phyloP scores from a whole-genome alignment of 257 asterid genomes.

The Nemophila menziesii region DNA sequence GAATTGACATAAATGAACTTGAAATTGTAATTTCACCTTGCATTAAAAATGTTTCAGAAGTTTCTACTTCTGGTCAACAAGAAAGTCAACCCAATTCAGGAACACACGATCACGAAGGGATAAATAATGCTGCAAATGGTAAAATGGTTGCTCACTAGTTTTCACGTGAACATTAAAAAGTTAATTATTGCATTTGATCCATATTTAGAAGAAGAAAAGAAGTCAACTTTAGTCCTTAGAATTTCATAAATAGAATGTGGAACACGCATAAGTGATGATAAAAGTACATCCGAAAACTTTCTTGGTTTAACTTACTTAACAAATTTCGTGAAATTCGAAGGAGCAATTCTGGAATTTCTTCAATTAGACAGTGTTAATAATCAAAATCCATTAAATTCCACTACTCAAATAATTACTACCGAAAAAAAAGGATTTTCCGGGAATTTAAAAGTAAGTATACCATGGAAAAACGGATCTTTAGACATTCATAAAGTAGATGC shows the following conservation, averaged over 20 bases:
- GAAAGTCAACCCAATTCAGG: conserved; percentile 19
- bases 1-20: conserved; percentile 75
- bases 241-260: conserved; percentile 79
- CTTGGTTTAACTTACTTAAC: conserved; percentile 72
- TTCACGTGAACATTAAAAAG: conserved; percentile 62
- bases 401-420: conserved; percentile 50
- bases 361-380: conserved; percentile 37
- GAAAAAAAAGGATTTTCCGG: conserved; percentile 81
- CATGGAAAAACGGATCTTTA: conserved; percentile 91
- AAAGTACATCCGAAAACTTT: conserved; percentile 35
- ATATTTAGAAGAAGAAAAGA: conserved; percentile 33
- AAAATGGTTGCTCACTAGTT: conserved; percentile 83
- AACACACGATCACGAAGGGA: conserved; percentile 79
- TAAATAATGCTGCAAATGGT: conserved; percentile 92
- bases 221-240: conserved; percentile 63
- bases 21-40: conserved; percentile 79
- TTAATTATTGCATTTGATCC: conserved; percentile 87
- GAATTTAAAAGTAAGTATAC: conserved; percentile 61
- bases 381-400: conserved; percentile 35
- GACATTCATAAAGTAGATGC: conserved; percentile 80
- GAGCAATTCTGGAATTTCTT: conserved; percentile 76
- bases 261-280: conserved; percentile 68
- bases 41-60: conserved; percentile 21
- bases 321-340: conserved; percentile 61
- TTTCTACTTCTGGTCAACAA: conserved; percentile 21